Conservation (phyloP, 1,284 basidiomycete species). For the Austroboletus novae-zelandiae region DNA sequence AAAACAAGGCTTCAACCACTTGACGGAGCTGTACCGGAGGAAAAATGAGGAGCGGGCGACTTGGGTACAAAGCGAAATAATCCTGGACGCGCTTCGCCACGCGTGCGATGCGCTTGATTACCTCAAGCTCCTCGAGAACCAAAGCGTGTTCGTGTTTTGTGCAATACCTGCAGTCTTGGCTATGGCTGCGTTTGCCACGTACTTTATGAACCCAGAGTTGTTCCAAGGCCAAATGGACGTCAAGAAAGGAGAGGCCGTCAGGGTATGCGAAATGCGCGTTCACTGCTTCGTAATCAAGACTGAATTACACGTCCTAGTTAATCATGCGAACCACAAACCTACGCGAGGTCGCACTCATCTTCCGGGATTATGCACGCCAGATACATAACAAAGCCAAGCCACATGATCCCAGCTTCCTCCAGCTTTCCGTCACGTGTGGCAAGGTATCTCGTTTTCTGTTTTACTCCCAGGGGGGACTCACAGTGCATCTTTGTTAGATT, state of each 20-base stretch:
- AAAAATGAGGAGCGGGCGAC: constrained; percentile 62
- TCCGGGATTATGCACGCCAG: constrained; percentile 76
- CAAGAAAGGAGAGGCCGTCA: constrained; percentile 86
- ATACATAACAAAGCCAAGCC: constrained; percentile 83
- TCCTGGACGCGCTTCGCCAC: constrained; percentile 87
- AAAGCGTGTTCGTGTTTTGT: constrained; percentile 95
- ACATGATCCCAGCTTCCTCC: constrained; percentile 86
- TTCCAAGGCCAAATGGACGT: constrained; percentile 94
- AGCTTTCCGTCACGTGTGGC: constrained; percentile 77
- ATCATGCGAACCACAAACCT: constrained; percentile 92
- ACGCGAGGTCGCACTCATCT: constrained; percentile 87
- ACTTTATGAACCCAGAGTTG: constrained; percentile 94
- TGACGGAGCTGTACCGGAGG: constrained; percentile 58
- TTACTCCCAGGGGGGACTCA: not conserved
- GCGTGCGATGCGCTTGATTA: constrained; percentile 91
- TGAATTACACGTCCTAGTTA: constrained; percentile 48
- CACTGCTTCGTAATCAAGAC: not conserved
- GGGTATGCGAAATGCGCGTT: constrained; percentile 44
- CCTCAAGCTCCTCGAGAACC: constrained; percentile 83
- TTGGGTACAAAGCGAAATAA: constrained; percentile 86
- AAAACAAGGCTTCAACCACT: constrained; percentile 68
- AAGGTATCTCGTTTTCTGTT: constrained; percentile 44
- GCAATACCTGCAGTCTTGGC: constrained; percentile 97
- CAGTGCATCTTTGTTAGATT: constrained; percentile 51
- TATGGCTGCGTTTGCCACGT: constrained; percentile 87